Conservation (phyloP, 306 rosid species). For the Fragaria nilgerrensis region DNA sequence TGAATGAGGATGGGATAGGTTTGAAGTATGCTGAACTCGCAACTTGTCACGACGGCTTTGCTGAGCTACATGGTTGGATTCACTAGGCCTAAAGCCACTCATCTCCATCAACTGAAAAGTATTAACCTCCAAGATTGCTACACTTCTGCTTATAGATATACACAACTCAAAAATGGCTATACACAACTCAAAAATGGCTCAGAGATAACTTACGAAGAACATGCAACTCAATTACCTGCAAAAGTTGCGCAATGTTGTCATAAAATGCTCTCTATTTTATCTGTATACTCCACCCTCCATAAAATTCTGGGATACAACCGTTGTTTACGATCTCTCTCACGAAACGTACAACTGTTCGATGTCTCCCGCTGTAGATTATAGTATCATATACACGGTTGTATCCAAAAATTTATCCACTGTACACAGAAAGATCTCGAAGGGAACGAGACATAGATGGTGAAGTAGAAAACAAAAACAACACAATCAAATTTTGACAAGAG, state of each 20-base stretch:
- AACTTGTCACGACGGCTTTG: slow-evolving; percentile 83
- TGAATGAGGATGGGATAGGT: slow-evolving; percentile 10
- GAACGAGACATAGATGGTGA: not conserved
- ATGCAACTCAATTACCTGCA: slow-evolving; percentile 1
- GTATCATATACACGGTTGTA: not conserved
- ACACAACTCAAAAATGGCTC: not conserved
- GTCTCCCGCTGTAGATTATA: not conserved
- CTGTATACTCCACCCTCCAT: not conserved
- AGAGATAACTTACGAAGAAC: not conserved
- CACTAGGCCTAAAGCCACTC: slow-evolving; percentile 50
- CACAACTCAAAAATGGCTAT: not conserved
- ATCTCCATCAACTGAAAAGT: slow-evolving; percentile 45
- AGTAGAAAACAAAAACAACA: not conserved
- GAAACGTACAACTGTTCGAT: not conserved
- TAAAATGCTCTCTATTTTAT: not conserved
- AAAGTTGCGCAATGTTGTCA: not conserved
- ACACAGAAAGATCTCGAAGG: not conserved
- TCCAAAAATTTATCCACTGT: not conserved
- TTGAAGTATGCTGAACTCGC: slow-evolving; percentile 48
- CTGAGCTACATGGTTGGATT: slow-evolving; percentile 70
- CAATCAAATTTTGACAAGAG: not conserved
- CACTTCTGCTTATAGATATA: not conserved
- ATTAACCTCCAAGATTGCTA: not conserved
- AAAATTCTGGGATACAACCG: not conserved
- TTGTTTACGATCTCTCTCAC: not conserved